Evolutionary conservation across 2,329 filamentous ascomycete species (phyloP).

Genomic region (Cryphonectria nitschkei): DNA sequence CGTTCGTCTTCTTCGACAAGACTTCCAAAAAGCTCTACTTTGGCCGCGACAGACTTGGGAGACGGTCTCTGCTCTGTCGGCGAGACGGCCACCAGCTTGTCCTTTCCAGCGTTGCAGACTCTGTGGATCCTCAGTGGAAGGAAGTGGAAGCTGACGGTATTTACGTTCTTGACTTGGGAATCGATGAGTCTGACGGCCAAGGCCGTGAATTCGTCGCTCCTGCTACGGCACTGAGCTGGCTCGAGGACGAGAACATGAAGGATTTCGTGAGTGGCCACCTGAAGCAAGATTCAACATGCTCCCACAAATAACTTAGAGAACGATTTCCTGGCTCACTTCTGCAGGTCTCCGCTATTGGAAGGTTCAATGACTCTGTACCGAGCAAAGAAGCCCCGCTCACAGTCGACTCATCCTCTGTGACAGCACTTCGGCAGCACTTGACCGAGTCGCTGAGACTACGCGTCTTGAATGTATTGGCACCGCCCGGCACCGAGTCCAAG

Average conservation of each 20-base stretch:
- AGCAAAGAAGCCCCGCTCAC: constrained; percentile 35
- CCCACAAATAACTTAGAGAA: constrained; percentile 17
- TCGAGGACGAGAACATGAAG: constrained; percentile 35
- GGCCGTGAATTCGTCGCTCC: neutral
- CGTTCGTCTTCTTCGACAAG: constrained; percentile 82
- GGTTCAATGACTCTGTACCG: constrained; percentile 54
- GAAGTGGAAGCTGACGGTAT: constrained; percentile 88
- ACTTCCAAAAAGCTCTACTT: constrained; percentile 69
- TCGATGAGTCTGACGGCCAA: neutral
- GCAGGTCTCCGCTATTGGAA: constrained; percentile 58
- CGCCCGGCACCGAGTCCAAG: constrained; percentile 29
- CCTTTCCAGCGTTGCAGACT: constrained; percentile 73
- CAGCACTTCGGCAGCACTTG: constrained; percentile 57
- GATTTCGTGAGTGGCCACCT: constrained; percentile 49
- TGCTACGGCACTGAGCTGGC: constrained; percentile 40
- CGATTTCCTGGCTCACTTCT: constrained; percentile 46
- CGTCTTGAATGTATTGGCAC: constrained; percentile 66
- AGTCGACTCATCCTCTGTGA: constrained; percentile 54
- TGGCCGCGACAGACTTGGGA: constrained; percentile 83
- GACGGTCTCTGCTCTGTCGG: constrained; percentile 76
- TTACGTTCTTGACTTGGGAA: constrained; percentile 65
- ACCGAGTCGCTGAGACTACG: constrained; percentile 65
- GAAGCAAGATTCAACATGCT: constrained; percentile 9
- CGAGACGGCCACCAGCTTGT: constrained; percentile 52
- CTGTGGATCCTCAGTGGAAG: constrained; percentile 58